Evolutionary conservation across 371 early-diverging fungal genomes (phyloP), one percentile per base, ranked within the genome.

Genomic region (Zopfochytrium polystomum): DNA sequence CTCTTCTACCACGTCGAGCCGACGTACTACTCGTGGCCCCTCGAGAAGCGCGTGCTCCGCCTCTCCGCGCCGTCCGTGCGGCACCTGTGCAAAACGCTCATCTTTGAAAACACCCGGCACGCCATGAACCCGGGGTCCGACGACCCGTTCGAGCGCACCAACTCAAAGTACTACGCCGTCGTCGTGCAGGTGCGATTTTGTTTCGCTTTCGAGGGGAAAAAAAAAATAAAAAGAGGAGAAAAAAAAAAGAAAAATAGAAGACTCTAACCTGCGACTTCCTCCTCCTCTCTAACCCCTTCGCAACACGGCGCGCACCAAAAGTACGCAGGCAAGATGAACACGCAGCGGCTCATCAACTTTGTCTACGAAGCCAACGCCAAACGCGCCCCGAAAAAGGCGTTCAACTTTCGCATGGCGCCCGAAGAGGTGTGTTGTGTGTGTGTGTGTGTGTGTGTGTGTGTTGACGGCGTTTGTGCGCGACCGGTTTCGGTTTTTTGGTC

Each of bases 31-130:
- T 69, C 77, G 2, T 90, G 91, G 91, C 75, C 83, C 31, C 71
- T 89, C 11, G 79, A 84, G 57, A 72, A 80, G 48, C 82, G 91
- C 44, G 87, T 86, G 62, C 67, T 54, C 29, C 52, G 44, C 5
- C 43, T 25, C 27, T 11, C 0, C 20, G 0, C 27, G 22, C n/a
- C 52, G 4, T 2, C 48, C 29, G 18, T 63, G 34, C 30, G n/a
- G 26, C 91, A 91, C 45, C 72, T 92, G 62, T 90, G 91, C 78
- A 92, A 92, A 63, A 83, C 85, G 5, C 83, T 92, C 2, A 72
- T 92, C 0, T 72, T 92, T 53, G 90, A 89, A 65, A 92, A 92
- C 75, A 90, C 88, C n/a, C 77, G 84, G 13, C 84, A 79, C 45
- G 23, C 20, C 30, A 1, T 31, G 29, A 15, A 29, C 22, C 45